Evolutionary conservation across 1,139 yeast species (phyloP).

Genomic region (Kazachstania sp.): DNA sequence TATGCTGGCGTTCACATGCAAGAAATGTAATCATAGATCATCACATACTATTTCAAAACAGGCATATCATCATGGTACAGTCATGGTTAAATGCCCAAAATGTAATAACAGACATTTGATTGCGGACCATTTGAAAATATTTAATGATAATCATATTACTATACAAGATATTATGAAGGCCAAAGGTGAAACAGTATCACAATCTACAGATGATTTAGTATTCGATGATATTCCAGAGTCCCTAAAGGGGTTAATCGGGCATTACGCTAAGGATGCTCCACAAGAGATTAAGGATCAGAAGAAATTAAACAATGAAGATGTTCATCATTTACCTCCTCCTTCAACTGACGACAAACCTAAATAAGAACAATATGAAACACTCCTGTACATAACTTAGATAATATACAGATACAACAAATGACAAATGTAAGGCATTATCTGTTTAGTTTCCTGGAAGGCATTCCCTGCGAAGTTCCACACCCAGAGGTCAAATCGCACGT

Average conservation of each 20-base stretch:
- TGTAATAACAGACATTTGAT: constrained; percentile 83
- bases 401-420: no score
- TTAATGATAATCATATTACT: constrained; percentile 61
- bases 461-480: not conserved
- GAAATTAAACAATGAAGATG: constrained; percentile 15
- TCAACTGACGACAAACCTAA: not conserved
- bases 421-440: not conserved
- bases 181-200: constrained; percentile 66
- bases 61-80: constrained; percentile 81
- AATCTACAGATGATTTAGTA: constrained; percentile 52
- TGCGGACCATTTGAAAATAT: constrained; percentile 84
- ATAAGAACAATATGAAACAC: not conserved
- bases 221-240: constrained; percentile 68
- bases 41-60: constrained; percentile 86
- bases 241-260: constrained; percentile 48
- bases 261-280: constrained; percentile 60
- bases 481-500: not conserved
- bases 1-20: constrained; percentile 89
- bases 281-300: constrained; percentile 19
- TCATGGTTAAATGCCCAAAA: constrained; percentile 84
- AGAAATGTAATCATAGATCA: constrained; percentile 74
- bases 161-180: constrained; percentile 71
- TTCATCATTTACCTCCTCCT: constrained; percentile 15
- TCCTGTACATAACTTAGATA: no score
- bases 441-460: not conserved